These are phyloP conservation scores for Daldinia vernicosa DNA, from an alignment of 495 filamentous ascomycete genomes.

Conservation along the genomic window DNA sequence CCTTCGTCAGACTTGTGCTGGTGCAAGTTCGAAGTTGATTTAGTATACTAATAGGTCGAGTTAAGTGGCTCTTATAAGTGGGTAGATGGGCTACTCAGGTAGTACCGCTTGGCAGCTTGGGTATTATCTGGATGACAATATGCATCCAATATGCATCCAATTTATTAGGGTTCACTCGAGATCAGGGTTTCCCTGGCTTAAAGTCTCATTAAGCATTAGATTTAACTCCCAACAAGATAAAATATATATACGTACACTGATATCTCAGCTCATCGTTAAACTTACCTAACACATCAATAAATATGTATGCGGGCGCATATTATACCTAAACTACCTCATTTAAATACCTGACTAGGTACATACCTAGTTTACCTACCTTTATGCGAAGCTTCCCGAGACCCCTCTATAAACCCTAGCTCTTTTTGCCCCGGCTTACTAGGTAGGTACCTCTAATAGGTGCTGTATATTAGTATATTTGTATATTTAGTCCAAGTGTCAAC, in stretches of 20 bases:
- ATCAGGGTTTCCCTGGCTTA: conserved; percentile 27
- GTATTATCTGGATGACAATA: neutral
- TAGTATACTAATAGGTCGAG: conserved; percentile 17
- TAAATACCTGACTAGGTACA: conserved; percentile 13
- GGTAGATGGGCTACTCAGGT: neutral
- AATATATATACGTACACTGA: neutral
- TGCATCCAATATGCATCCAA: conserved; percentile 24
- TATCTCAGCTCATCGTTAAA: neutral
- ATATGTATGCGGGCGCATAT: no score
- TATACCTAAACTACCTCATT: neutral
- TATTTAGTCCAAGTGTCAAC: conserved; percentile 27
- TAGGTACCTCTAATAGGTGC: no score
- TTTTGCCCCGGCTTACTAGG: conserved; percentile 14
- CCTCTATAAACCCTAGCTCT: conserved; percentile 15
- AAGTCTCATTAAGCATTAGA: conserved; percentile 1
- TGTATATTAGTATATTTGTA: conserved; percentile 14
- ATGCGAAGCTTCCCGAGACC: conserved; percentile 27
- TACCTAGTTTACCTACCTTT: neutral
- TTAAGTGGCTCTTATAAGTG: neutral
- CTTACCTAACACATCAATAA: no score
- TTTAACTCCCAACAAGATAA: neutral
- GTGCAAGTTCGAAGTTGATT: conserved; percentile 7
- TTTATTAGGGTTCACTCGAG: conserved; percentile 18
- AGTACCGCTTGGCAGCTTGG: neutral
- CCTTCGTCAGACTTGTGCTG: conserved; percentile 27